These are phyloP conservation scores for Aspergillus flavus DNA, from an alignment of 2,329 filamentous ascomycete genomes.

Conservation along the genomic window DNA sequence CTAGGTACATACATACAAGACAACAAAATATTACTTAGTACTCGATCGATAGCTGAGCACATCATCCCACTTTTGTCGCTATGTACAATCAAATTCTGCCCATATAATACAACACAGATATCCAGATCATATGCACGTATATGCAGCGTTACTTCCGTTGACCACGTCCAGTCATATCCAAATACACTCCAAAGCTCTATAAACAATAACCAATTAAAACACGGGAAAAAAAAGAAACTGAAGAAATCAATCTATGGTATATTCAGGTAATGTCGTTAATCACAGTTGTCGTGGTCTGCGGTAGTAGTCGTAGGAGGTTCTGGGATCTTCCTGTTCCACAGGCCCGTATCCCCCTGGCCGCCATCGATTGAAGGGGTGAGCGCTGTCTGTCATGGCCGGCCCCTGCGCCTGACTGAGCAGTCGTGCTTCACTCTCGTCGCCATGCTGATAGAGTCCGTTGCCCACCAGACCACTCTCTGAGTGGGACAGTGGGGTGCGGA, in stretches of 20 bases:
- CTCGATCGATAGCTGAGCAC: background rate
- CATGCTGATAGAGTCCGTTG: constrained; percentile 35
- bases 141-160: background rate
- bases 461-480: constrained; percentile 24
- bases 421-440: constrained; percentile 44
- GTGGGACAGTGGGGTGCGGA: constrained; percentile 35
- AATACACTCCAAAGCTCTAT: constrained; percentile 6
- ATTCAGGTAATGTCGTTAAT: background rate
- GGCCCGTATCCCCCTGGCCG: constrained; percentile 40
- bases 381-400: constrained; percentile 26
- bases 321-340: constrained; percentile 38
- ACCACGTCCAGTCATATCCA: background rate
- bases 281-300: constrained; percentile 25
- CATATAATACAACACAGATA: constrained; percentile 4
- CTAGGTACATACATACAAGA: background rate
- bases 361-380: constrained; percentile 37
- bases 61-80: background rate
- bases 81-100: constrained; percentile 3
- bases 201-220: background rate
- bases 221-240: background rate
- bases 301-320: constrained; percentile 41
- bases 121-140: constrained; percentile 7
- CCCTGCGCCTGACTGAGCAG: constrained; percentile 41
- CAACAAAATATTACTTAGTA: background rate
- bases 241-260: constrained; percentile 6